These are phyloP conservation scores for Datisca glomerata DNA, from an alignment of 306 rosid genomes.

Conservation along the genomic window DNA sequence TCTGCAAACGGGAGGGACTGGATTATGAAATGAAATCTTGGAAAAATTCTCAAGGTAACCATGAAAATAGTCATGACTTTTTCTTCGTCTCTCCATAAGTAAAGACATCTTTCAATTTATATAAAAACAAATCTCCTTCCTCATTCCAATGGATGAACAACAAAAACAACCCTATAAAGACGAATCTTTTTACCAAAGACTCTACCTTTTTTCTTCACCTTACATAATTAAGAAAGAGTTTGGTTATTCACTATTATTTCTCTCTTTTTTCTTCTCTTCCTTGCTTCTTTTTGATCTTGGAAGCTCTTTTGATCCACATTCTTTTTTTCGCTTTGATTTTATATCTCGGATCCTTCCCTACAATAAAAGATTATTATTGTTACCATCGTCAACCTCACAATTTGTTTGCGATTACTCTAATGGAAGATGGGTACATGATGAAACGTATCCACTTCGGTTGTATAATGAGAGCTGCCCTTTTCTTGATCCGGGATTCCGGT, in stretches of 20 bases:
- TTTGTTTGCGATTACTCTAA: constrained; percentile 43
- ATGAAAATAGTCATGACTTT: too few species aligned
- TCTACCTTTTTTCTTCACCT: constrained; percentile 1
- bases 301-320: constrained; percentile 23
- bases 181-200: constrained; percentile 9
- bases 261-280: constrained; percentile 25
- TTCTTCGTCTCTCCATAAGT: too few species aligned
- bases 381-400: too few species aligned
- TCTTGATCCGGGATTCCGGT: constrained; percentile 86
- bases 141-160: too few species aligned
- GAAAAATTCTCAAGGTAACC: too few species aligned
- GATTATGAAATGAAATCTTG: too few species aligned
- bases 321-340: constrained; percentile 26
- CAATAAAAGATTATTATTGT: constrained; percentile 3
- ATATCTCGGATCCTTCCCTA: constrained; percentile 13
- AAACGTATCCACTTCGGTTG: constrained; percentile 10
- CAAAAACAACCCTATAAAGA: constrained; percentile 11
- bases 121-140: too few species aligned
- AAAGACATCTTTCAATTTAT: too few species aligned
- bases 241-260: constrained; percentile 26
- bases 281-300: constrained; percentile 18
- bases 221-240: constrained; percentile 31
- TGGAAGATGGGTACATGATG: constrained; percentile 62
- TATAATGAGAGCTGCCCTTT: constrained; percentile 65
- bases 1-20: neutral